Base-by-base conservation (phyloP, 768 basidiomycete species). In the Gloeopeniophorella convolvens region DNA sequence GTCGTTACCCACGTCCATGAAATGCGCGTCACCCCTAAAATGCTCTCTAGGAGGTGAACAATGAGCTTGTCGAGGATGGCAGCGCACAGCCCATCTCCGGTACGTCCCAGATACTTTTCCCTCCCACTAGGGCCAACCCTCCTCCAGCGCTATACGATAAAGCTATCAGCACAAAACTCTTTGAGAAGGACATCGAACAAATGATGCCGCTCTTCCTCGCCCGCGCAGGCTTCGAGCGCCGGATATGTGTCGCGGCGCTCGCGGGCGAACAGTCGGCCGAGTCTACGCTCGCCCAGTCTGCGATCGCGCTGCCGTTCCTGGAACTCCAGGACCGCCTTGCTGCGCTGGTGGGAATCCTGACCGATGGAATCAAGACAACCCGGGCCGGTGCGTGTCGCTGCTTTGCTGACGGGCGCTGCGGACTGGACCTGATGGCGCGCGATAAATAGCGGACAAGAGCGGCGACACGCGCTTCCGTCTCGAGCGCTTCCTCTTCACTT, bases 401-500 rank as follows among this genome's bases (percentile, higher is more conserved):
- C n/a, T n/a, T n/a, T n/a, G n/a, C n/a, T n/a, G n/a, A n/a, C n/a
- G n/a, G n/a, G n/a, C n/a, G n/a, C 42, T 43, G 7, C 44, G 31
- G 11, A 45, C 11, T 15, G 77, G 76, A 55, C 68, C 74, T 67
- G 76, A 86, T 82, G 55, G 70, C n/a, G 15, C 6, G 8, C 31
- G 12, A 24, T 41, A 7, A 36, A 23, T 55, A 88, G 85, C 76
- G 26, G 78, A 79, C 0, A 74, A 77, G 52, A 63, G 69, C 3
- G 90, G 91, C 2, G 95, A 97, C 65, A 71, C 83, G 2, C 78
- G 80, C 36, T 69, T 89, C 42, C 78, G 86, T 40, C 68, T 97
- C 26, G 94, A 99, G 64, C 92, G 86, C 59, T 90, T 83, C 62
- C 71, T 94, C 15, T 75, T 83, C 33, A 76, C 78, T 39, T 69